phyloP scores from a whole-genome alignment of 805 yeast genomes.

The Brettanomyces anomalus region DNA sequence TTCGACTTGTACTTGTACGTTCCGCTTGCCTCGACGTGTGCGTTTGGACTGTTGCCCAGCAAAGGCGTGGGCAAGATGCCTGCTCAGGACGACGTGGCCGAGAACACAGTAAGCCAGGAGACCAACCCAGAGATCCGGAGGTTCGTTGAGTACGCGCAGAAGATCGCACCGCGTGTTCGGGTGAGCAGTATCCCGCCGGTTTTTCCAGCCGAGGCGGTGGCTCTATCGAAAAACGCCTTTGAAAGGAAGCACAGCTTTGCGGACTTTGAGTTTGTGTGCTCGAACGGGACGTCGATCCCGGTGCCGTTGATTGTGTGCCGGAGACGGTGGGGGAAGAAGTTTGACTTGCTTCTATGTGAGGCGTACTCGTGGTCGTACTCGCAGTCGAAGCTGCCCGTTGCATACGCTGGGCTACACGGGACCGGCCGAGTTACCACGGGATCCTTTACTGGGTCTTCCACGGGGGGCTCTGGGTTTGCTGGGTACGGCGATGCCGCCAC shows the following conservation, averaged over 20 bases:
- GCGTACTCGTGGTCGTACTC: slow-evolving; percentile 55
- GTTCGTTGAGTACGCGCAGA: slow-evolving; percentile 65
- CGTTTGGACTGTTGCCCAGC: slow-evolving; percentile 16
- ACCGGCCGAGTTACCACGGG: no score
- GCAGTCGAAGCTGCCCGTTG: slow-evolving; percentile 9
- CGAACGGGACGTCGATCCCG: slow-evolving; percentile 62
- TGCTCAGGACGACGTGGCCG: no score
- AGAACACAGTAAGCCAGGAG: no score
- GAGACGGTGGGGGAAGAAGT: slow-evolving; percentile 72
- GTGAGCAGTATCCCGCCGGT: slow-evolving; percentile 60
- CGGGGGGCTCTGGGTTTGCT: no score
- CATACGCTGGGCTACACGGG: neutral
- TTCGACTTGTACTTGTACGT: slow-evolving; percentile 41
- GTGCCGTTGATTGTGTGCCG: slow-evolving; percentile 53
- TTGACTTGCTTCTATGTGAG: slow-evolving; percentile 50
- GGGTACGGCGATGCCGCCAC: no score
- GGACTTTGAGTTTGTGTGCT: slow-evolving; percentile 62
- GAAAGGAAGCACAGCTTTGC: slow-evolving; percentile 56
- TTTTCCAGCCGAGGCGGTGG: slow-evolving; percentile 70
- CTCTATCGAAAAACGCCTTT: slow-evolving; percentile 66
- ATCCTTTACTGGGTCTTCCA: no score
- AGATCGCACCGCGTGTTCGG: slow-evolving; percentile 63
- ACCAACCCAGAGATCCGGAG: neutral
- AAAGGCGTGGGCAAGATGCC: no score
- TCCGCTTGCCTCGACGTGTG: slow-evolving; percentile 44